Evolutionary conservation across 805 yeast species (phyloP), one percentile per base, ranked within the genome.

Genomic region (Scheffersomyces coipomensis): DNA sequence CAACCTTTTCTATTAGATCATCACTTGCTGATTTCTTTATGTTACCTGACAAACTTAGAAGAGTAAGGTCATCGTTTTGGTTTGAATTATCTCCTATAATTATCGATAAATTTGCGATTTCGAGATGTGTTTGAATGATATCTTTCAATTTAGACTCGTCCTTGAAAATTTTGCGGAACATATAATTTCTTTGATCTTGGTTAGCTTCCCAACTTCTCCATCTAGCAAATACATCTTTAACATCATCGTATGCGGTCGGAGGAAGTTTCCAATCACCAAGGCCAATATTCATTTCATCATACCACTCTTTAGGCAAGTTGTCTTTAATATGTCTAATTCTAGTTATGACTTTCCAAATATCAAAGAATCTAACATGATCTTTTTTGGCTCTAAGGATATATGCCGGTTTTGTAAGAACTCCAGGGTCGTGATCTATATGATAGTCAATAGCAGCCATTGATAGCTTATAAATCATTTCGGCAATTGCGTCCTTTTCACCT

Each of bases 141-240:
- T 11, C 30, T 8, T 27, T 27, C 5, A 5, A 17, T 5, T 33
- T 9, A 5, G 13, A 3, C 8, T 37, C 31, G 13, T 31, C 34
- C 15, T 26, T 22, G 31, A 50, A 53, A 7, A 52, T 37, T 5
- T 34, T 17, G 18, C 51, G 49, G 26, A 57, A 51, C 44, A 56
- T 52, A 11, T 34, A 31, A 26, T 40, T 40, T 34, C 62, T 42
- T 40, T 55, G 53, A 8, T 37, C 37, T 12, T 44, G 43, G 23
- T 80, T 71, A 32, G 85, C 83, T 51, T 91, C 99, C 97, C 98
- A 90, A 43, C 81, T 79, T 68, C 97, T 78, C 97, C 98, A 93
- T 11, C 73, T 68, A 0, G 81, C 68, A 51, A 89, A 88, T 1
- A 81, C 70, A 3, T 71, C 63, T 18, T 79, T 58, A 2, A 87